These are phyloP conservation scores for Penicillium mononematosum DNA, from an alignment of 495 filamentous ascomycete genomes.

Conservation along the genomic window DNA sequence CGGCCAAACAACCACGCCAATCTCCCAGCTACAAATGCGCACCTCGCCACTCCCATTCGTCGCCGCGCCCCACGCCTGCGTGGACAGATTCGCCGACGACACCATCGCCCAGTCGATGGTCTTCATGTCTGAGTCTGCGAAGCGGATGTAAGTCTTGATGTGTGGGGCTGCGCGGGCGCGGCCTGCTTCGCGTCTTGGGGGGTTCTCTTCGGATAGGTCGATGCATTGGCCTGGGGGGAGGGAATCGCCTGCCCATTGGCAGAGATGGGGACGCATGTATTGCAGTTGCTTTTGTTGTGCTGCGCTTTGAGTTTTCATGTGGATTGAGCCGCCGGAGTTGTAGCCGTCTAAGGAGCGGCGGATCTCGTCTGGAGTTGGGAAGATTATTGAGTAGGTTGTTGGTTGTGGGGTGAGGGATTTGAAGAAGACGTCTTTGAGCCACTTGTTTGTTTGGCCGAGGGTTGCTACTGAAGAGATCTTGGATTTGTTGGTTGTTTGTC, in stretches of 20 bases:
- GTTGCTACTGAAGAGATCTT: constrained; percentile 79
- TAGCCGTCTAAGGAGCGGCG: constrained; percentile 80
- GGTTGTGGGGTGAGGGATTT: constrained; percentile 36
- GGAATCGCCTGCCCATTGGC: constrained; percentile 63
- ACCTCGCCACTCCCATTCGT: constrained; percentile 55
- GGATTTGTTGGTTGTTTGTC: neutral
- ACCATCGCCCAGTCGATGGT: constrained; percentile 82
- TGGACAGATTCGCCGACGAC: constrained; percentile 83
- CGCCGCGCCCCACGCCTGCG: constrained; percentile 82
- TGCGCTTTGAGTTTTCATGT: constrained; percentile 68
- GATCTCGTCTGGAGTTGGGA: constrained; percentile 78
- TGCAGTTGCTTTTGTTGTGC: constrained; percentile 71
- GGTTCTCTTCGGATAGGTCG: constrained; percentile 16
- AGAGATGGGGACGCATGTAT: constrained; percentile 69
- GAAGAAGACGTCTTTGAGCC: constrained; percentile 70
- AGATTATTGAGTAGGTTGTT: constrained; percentile 61
- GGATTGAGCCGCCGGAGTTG: constrained; percentile 73
- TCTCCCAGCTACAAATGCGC: constrained; percentile 77
- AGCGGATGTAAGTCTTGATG: constrained; percentile 88
- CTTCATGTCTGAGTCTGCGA: constrained; percentile 44
- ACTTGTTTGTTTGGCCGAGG: constrained; percentile 69
- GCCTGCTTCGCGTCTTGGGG: constrained; percentile 46
- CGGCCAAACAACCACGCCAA: constrained; percentile 85
- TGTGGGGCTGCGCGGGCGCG: constrained; percentile 83
- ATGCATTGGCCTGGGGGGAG: constrained; percentile 10